Base-by-base conservation (phyloP, 176 grass and related monocot genomes). In the Aegilops sharonensis region DNA sequence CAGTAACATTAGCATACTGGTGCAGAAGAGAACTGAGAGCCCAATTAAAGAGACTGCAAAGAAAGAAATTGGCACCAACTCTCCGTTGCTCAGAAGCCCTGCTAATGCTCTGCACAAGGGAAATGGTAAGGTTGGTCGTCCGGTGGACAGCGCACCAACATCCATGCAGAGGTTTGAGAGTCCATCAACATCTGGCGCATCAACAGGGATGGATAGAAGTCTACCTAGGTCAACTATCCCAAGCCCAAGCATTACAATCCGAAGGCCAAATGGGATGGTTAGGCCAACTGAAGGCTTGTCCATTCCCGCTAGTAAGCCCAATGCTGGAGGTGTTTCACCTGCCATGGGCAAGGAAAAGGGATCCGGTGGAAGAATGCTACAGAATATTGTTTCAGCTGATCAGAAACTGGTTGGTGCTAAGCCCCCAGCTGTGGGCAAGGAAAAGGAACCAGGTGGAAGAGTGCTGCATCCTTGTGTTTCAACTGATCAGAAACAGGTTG, bases 261-360 rank as follows among this genome's bases (percentile, higher is more conserved):
- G 87, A 68, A 90, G 90, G 66, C 81, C 90, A 70, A 92, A 88
- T 90, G 90, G 93, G 24, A 79, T 87, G 57, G 88, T 85, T 59
- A 77, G 39, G 12, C 32, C 79, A 11, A 3, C 79, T 80, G 88
- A 94, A 61, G 92, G 32, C 29, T 39, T 86, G 73, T 64, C 88
- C 60, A 64, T 64, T 59, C 88, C 90, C 62, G 27, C 68, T 85
- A 92, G 71, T 76, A 89, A 90, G 64, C 39, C 83, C 3, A 29
- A 77, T 61, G 54, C 78, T 9, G 64, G 79, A 70, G 79, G 63
- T 8, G 62, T 72, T 86, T 72, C 74, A 32, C 83, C 78, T 86
- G 82, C 79, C 68, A 78, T 81, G 75, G 88, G 85, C 36, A 90
- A 94, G 83, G 89, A 89, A 71, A 89, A 84, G 80, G 85, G 72